phyloP scores from a whole-genome alignment of 208 protist species.

The Leishmania martiniquensis region DNA sequence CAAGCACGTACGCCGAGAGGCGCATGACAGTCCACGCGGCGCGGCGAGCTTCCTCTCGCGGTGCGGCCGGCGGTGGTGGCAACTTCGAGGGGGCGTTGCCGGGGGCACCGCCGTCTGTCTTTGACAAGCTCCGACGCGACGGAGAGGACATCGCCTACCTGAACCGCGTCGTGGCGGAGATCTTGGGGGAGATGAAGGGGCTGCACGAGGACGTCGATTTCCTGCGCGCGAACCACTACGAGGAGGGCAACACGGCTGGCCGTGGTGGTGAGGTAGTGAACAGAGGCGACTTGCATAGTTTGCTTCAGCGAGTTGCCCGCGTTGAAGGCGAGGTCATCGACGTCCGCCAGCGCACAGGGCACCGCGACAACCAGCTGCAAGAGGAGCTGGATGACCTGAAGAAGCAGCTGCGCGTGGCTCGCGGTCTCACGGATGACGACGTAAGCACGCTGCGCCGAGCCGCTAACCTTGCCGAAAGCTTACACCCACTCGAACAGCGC shows the following conservation, averaged over 20 bases:
- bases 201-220: slow-evolving; percentile 77
- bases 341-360: slow-evolving; percentile 27
- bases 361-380: slow-evolving; percentile 34
- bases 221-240: slow-evolving; percentile 42
- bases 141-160: slow-evolving; percentile 81
- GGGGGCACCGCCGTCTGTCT: slow-evolving; percentile 18
- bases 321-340: slow-evolving; percentile 37
- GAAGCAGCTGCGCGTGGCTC: slow-evolving; percentile 33
- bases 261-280: background rate
- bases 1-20: slow-evolving; percentile 26
- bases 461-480: slow-evolving; percentile 28
- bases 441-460: slow-evolving; percentile 34
- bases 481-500: slow-evolving; percentile 53
- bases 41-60: slow-evolving; percentile 16
- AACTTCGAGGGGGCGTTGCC: background rate
- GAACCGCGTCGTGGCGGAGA: slow-evolving; percentile 93
- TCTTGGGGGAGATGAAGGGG: slow-evolving; percentile 79
- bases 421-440: slow-evolving; percentile 44
- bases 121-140: slow-evolving; percentile 65
- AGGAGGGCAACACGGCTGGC: background rate
- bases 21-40: slow-evolving; percentile 19
- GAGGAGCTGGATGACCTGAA: slow-evolving; percentile 45
- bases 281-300: background rate
- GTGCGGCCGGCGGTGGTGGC: background rate
- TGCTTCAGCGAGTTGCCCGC: slow-evolving; percentile 25